These are phyloP conservation scores for Magnusiomyces clavatus DNA, from an alignment of 1,139 yeast genomes.

Conservation along the genomic window DNA sequence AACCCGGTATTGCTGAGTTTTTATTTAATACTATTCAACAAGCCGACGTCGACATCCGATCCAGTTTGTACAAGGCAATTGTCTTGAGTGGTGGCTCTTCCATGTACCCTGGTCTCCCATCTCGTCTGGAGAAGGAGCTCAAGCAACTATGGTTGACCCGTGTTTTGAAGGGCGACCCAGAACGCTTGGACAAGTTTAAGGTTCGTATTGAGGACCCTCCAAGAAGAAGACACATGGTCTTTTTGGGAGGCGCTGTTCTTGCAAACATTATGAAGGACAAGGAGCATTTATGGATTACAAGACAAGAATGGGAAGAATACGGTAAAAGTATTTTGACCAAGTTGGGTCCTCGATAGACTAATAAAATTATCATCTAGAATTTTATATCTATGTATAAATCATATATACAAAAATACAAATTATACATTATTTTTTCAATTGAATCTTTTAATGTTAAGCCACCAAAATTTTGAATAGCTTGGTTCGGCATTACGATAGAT, in stretches of 20 bases:
- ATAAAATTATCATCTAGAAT: neutral
- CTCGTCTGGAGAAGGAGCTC: slow-evolving; percentile 89
- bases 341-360: slow-evolving; percentile 82
- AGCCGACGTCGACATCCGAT: slow-evolving; percentile 89
- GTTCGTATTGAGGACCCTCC: slow-evolving; percentile 98
- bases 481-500: no score
- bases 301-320: slow-evolving; percentile 96
- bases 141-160: slow-evolving; percentile 92
- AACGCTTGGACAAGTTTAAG: slow-evolving; percentile 83
- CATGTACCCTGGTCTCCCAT: slow-evolving; percentile 98
- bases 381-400: neutral
- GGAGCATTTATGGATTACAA: slow-evolving; percentile 96
- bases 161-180: slow-evolving; percentile 80
- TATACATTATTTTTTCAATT: neutral
- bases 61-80: slow-evolving; percentile 82
- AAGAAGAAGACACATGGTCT: slow-evolving; percentile 97
- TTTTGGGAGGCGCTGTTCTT: slow-evolving; percentile 96
- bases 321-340: slow-evolving; percentile 79
- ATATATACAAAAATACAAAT: neutral
- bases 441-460: no score
- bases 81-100: slow-evolving; percentile 96
- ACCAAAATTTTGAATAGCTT: no score
- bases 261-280: slow-evolving; percentile 98
- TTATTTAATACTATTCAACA: slow-evolving; percentile 87
- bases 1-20: slow-evolving; percentile 92